A percentile compares a stretch with the other conserved stretches of the same genome.
phyloP scores from a whole-genome alignment of 495 filamentous ascomycete genomes.

The Entonaema liquescens region DNA sequence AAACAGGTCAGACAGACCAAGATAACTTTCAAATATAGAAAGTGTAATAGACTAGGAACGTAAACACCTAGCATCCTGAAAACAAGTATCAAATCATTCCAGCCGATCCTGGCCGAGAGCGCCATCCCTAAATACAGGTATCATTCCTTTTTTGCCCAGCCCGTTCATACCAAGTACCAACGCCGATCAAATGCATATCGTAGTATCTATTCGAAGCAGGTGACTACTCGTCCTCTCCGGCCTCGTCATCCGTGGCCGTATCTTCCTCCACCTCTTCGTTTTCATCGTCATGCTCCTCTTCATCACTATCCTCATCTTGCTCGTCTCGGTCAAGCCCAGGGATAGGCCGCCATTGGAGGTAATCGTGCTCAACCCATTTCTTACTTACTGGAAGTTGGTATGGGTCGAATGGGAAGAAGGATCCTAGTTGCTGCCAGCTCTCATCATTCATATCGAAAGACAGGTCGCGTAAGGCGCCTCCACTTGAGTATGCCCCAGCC shows the following conservation, averaged over 20 bases:
- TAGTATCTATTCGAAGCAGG: constrained; percentile 5
- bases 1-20: not conserved
- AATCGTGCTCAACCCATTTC: constrained; percentile 85
- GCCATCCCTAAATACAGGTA: constrained; percentile 34
- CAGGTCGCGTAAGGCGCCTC: constrained; percentile 68
- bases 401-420: constrained; percentile 97
- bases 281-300: constrained; percentile 50
- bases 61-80: not conserved
- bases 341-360: constrained; percentile 82
- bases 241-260: constrained; percentile 58
- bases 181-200: constrained; percentile 32
- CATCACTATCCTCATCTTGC: constrained; percentile 61
- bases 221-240: constrained; percentile 44
- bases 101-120: not conserved
- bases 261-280: constrained; percentile 64
- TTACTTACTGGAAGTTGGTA: constrained; percentile 87
- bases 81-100: constrained; percentile 17
- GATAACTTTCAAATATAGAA: not conserved
- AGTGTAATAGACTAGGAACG: not conserved
- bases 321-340: constrained; percentile 68
- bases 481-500: constrained; percentile 53
- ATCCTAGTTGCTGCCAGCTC: constrained; percentile 80
- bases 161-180: constrained; percentile 20
- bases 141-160: constrained; percentile 20
- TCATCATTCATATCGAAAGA: constrained; percentile 69